Evolutionary conservation across 768 basidiomycete genomes (phyloP), one percentile per base, ranked within the genome.

Genomic region (Mycena crocata): DNA sequence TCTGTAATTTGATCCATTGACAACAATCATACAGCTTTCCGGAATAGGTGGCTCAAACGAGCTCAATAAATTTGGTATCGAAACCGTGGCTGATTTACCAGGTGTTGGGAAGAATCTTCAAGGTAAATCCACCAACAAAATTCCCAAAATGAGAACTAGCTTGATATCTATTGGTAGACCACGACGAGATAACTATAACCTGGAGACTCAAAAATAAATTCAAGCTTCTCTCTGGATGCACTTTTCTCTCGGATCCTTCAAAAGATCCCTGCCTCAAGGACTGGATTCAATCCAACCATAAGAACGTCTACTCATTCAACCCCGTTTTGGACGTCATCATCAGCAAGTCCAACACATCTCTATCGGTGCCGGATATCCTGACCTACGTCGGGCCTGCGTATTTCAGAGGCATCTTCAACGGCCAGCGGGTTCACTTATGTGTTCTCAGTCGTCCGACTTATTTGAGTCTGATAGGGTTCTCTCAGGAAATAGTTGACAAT

Each of bases 31-130:
- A 1, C 52, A 75, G 72, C 65, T 74, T 10, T 77, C 76, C 7
- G 76, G 76, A 1, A 76, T 77, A 37, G 76, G 76, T 6, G 65
- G 74, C 44, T 35, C 56, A 5, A 35, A 48, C 13, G 67, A 71
- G 2, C 62, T 77, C 4, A 54, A 35, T 19, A 46, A 64, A 19
- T 64, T 77, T 42, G 71, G 74, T 14, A 76, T 77, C 34, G 54
- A 68, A 28, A 42, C 71, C 21, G 57, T 72, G 14, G 63, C 73
- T 1, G 48, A 76, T 49, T 60, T 74, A 23, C 74, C 78, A 1
- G 73, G 73, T 5, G 78, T 79, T 28, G 78, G 78, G n/a, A 67
- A 46, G 12, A 76, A 78, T 59, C 61, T 78, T 13, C 74, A 76
- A 62, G 78, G 77, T 60, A 69, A 74, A 54, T 40, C 3, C 30